Base-by-base conservation (phyloP, 352 stramenopile genomes). In the Phytophthora niederhauseri region DNA sequence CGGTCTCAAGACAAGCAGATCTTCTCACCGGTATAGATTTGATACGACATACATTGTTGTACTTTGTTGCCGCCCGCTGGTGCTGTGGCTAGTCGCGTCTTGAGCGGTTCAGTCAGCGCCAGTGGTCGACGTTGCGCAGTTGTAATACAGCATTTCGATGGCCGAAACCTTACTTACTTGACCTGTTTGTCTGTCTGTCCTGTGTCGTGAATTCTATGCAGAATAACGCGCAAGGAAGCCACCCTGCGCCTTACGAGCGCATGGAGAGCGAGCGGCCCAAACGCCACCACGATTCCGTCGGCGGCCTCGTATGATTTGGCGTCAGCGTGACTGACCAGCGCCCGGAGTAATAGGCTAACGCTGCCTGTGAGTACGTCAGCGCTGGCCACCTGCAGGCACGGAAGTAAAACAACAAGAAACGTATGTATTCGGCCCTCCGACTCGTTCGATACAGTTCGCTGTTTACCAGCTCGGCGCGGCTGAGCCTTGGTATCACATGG, bases 121-220 rank as follows among this genome's bases (percentile, higher is more conserved):
- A 48, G 19, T 11, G 54, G 22, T 20, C 11, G 4, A 19, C 22
- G 51, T 67, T 68, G 61, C 64, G 22, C 52, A 43, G 63, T 73
- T 62, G 69, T 72, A 74, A 77, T 77, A 77, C 70, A 77, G n/a
- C 48, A 62, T 73, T 67, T 76, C 24, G 31, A 66, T 71, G 55
- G 60, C 24, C 45, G 65, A 58, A 66, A 28, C 48, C 57, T 68
- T 72, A 66, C 66, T 55, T 65, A 58, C 34, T 20, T 48, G 15
- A 31, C 28, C 28, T 31, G 28, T 31, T 31, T 31, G 28, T 31
- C 31, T 48, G 24, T 57, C 17, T 51, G 17, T 59, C 20, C 19
- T 51, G n/a, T 67, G 53, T 31, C 28, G 28, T 9, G 28, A 6
- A 31, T 54, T 31, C 2, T 7, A 43, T 57, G 64, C 48, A 76